phyloP scores from a whole-genome alignment of 768 basidiomycete species.

The Dentipellis sp. region DNA sequence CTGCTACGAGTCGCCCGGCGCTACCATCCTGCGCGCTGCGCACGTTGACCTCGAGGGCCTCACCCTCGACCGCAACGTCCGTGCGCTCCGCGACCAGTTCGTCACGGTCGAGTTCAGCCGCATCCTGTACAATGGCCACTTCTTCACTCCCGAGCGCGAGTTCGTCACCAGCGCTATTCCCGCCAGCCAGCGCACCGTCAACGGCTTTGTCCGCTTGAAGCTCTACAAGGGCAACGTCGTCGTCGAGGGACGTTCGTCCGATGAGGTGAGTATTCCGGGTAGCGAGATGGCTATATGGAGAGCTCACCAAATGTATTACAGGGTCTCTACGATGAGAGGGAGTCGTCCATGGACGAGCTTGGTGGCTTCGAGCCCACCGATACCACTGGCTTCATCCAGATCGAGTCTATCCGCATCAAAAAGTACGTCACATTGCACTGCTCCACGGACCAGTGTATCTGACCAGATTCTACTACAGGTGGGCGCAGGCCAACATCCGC shows the following conservation, averaged over 20 bases:
- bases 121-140: conserved; percentile 97
- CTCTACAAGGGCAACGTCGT: conserved; percentile 96
- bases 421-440: conserved; percentile 46
- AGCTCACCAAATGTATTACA: conserved; percentile 17
- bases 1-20: conserved; percentile 98
- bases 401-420: conserved; percentile 96
- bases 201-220: conserved; percentile 84
- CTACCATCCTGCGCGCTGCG: conserved; percentile 89
- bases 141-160: conserved; percentile 99
- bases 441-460: conserved; percentile 1
- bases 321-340: conserved; percentile 91
- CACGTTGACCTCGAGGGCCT: conserved; percentile 97
- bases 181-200: conserved; percentile 92
- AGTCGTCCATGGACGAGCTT: conserved; percentile 98
- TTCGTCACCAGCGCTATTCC: conserved; percentile 88
- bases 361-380: conserved; percentile 97
- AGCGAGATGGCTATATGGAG: not conserved
- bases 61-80: conserved; percentile 96
- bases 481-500: conserved; percentile 81
- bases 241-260: conserved; percentile 83
- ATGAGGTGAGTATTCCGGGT: conserved; percentile 46
- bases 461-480: conserved; percentile 33
- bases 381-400: conserved; percentile 93
- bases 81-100: conserved; percentile 90
- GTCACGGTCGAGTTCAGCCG: conserved; percentile 82